Percentiles rank a stretch among this genome's conserved stretches.
phyloP scores from a whole-genome alignment of 805 yeast genomes.

The Candida sphagnicola region DNA sequence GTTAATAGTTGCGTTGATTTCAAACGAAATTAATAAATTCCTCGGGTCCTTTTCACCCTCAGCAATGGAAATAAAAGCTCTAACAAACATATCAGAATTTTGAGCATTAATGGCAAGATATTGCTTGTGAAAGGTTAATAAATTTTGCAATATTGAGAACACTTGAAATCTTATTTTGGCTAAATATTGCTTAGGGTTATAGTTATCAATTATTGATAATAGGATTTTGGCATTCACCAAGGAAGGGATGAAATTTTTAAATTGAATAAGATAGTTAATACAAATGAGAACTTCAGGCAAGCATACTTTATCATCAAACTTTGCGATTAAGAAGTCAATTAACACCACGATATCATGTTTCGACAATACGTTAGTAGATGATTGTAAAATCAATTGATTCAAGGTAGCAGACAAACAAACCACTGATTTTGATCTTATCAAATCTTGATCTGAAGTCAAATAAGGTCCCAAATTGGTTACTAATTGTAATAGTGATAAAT shows the following conservation, averaged over 20 bases:
- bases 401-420: conserved; percentile 39
- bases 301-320: conserved; percentile 62
- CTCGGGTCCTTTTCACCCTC: conserved; percentile 93
- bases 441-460: conserved; percentile 56
- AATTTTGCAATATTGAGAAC: conserved; percentile 44
- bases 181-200: conserved; percentile 53
- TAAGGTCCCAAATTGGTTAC: conserved; percentile 58
- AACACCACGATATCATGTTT: conserved; percentile 48
- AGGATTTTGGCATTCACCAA: conserved; percentile 32
- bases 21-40: conserved; percentile 70
- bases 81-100: conserved; percentile 42
- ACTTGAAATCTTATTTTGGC: conserved; percentile 62
- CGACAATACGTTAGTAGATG: conserved; percentile 21
- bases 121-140: conserved; percentile 26
- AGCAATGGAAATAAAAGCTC: conserved; percentile 63
- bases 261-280: conserved; percentile 45
- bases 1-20: conserved; percentile 48
- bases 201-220: conserved; percentile 29
- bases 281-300: conserved; percentile 52
- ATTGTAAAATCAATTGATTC: conserved; percentile 12
- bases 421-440: conserved; percentile 45
- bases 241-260: conserved; percentile 43
- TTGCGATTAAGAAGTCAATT: conserved; percentile 55
- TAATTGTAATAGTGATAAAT: conserved; percentile 45
- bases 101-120: conserved; percentile 13